phyloP scores from a whole-genome alignment of 1,284 basidiomycete genomes.

The Naganishia albida region DNA sequence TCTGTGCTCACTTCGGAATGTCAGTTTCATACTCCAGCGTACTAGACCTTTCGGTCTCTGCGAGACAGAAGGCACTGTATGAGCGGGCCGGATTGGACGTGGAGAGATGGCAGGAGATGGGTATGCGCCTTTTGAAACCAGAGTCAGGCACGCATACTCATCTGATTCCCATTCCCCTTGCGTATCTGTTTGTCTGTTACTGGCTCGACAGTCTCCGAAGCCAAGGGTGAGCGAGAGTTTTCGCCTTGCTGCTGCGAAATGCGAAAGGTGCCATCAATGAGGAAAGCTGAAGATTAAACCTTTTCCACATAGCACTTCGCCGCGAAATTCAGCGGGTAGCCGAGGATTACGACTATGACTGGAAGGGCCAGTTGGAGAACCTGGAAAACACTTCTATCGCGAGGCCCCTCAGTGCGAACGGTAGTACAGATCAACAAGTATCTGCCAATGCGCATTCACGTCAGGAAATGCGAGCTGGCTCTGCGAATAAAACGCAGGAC shows the following conservation, averaged over 20 bases:
- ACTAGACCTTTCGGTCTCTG: constrained; percentile 61
- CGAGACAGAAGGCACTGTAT: constrained; percentile 63
- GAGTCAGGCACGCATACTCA: not conserved
- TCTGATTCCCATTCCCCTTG: not conserved
- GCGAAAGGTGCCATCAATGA: too few species aligned
- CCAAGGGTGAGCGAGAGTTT: constrained; percentile 1
- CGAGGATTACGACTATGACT: constrained; percentile 63
- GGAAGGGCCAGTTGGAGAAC: constrained; percentile 50
- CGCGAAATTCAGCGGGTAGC: constrained; percentile 64
- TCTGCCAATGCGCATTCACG: not conserved
- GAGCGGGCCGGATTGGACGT: constrained; percentile 64
- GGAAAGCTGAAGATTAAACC: not conserved
- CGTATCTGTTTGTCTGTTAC: not conserved
- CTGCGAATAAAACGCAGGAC: not conserved
- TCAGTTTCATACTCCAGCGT: constrained; percentile 66
- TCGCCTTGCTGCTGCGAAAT: not conserved
- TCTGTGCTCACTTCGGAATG: not conserved
- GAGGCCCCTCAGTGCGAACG: not conserved
- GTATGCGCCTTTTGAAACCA: constrained; percentile 31
- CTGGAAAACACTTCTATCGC: constrained; percentile 28
- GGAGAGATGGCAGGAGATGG: constrained; percentile 62
- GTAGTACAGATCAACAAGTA: not conserved
- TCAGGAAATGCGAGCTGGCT: not conserved
- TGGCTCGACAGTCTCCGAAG: constrained; percentile 20
- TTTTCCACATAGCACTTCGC: constrained; percentile 53